Base-by-base conservation (phyloP, 805 yeast species). In the Candida tibetensis region DNA sequence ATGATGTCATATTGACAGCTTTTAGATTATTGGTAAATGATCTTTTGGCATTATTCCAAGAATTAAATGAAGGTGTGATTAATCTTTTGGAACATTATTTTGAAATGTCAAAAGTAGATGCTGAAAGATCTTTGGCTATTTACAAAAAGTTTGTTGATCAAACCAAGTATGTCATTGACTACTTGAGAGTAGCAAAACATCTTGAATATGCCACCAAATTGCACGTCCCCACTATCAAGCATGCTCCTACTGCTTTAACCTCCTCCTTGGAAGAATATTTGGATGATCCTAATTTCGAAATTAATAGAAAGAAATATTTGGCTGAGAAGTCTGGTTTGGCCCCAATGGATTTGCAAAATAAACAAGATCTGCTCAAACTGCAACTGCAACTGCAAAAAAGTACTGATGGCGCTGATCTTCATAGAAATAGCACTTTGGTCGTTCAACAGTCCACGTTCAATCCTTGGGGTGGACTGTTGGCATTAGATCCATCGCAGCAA, bases 161-260 rank as follows among this genome's bases (percentile, higher is more conserved):
- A 56, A 93, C 98, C 2, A 81, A 81, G 37, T 82, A 81, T 55
- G 98, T 91, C 7, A 93, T 93, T 19, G 82, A 81, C 49, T 93
- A 85, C 60, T 72, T 93, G 53, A 79, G 95, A 51, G 80, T 84
- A 12, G 99, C 98, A 4, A 91, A 93, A 56, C 88, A 84, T 58
- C 70, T 87, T 47, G 96, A 87, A 61, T 78, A 81, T 55, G 78
- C 89, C 9, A 89, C 97, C 2, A 89, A 89, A 52, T 69, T 91
- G 47, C 90, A 83, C 52, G 95, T 93, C 23, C 99, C 99, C 26
- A 90, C 95, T 10, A 90, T 93, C 44, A 87, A 87, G 57, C 99
- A 93, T 63, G 98, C 98, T 1, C 97, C 97, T 16, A 90, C 97
- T 2, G 93, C 95, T 17, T 72, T 93, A 46, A 85, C 95, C 3